Base-by-base conservation (phyloP, 106 monocot species). In the Amphibolis antarctica region DNA sequence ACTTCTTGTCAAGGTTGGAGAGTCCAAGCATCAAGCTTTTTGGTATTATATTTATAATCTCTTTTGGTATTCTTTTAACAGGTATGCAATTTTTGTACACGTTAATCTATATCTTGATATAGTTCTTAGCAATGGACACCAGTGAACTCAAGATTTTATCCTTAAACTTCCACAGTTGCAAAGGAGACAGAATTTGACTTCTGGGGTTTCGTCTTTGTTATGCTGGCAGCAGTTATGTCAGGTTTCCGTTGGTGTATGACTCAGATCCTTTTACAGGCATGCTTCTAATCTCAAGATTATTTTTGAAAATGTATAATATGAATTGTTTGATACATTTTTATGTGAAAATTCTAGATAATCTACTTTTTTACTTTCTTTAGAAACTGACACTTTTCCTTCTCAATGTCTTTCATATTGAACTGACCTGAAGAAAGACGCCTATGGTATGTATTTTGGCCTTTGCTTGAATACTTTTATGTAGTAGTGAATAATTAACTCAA, bases 241-340 rank as follows among this genome's bases (percentile, higher is more conserved):
- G 94, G 94, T 29, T 96, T 96, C 55, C 76, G 94, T 1, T 96
- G 94, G 94, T 83, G 75, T 47, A 84, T 89, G 94, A 96, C 94
- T 67, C 94, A 96, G 58, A 89, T 96, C 63, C 89, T 96, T 63
- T 75, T 96, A 68, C 94, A 96, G 94, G 94, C 89, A 65, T 20
- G 28, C 59, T 28, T 69, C 14, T 60, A 14, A 55, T 80, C 29
- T 31, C 12, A 53, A 61, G 53, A 14, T 20, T 42, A 27, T 9
- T 31, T n/a, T 65, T 72, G 0, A 57, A 28, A 44, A 11, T 20
- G 7, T 36, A 36, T 36, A 4, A 36, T 36, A 7, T 7, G 2
- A 36, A 36, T 36, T 2, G 36, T 36, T 36, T 36, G 36, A 7
- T 36, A 36, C 29, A 31, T 59, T 59, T 59, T 19, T 49, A 15